Conservation (phyloP, 805 yeast species). For the Saturnispora saitoi region DNA sequence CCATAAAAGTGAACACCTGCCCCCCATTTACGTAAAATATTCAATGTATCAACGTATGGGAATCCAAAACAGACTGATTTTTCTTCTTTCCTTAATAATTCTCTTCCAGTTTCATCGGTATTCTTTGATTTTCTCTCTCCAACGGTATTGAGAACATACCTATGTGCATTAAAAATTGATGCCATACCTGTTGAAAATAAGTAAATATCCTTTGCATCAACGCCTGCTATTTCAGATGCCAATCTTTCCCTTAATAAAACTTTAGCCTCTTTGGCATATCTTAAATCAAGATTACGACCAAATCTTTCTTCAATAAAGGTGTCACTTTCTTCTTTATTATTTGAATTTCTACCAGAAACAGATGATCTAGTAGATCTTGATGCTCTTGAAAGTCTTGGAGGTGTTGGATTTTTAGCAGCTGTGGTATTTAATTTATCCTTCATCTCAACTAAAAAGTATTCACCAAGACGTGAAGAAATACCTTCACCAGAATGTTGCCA, state of each 20-base stretch:
- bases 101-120: conserved; percentile 5
- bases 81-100: conserved; percentile 16
- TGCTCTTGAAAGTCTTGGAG: conserved; percentile 14
- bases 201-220: conserved; percentile 61
- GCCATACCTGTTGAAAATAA: conserved; percentile 92
- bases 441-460: conserved; percentile 65
- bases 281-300: conserved; percentile 79
- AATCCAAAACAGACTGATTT: conserved; percentile 93
- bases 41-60: conserved; percentile 90
- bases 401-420: conserved; percentile 15
- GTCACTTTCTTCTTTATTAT: conserved; percentile 40
- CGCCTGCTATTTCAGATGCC: conserved; percentile 39
- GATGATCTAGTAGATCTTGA: conserved; percentile 25
- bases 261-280: conserved; percentile 70
- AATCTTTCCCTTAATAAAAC: conserved; percentile 65
- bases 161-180: conserved; percentile 75
- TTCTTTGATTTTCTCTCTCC: conserved; percentile 19
- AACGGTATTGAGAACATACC: conserved; percentile 24
- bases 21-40: conserved; percentile 81
- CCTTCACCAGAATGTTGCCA: conserved; percentile 99
- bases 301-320: conserved; percentile 79
- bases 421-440: conserved; percentile 29
- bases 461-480: conserved; percentile 83
- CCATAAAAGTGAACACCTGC: conserved; percentile 86
- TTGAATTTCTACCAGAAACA: conserved; percentile 8